A percentile compares a stretch with the other conserved stretches of the same genome.
Evolutionary conservation across 2,329 filamentous ascomycete genomes (phyloP).

Genomic region (Apiospora aurea): DNA sequence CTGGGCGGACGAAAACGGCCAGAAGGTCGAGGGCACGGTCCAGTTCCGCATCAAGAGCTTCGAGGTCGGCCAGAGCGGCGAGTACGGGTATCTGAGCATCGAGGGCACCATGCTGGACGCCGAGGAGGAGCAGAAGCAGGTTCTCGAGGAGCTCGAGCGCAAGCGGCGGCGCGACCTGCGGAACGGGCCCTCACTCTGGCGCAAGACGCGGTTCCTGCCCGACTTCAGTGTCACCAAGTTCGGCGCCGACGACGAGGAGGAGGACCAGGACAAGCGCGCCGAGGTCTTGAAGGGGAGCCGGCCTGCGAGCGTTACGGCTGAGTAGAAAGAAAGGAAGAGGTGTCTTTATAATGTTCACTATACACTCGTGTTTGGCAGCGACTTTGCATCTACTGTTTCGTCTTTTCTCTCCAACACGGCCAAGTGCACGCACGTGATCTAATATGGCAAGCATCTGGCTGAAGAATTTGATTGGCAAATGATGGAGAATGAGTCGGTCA

Average conservation of each 20-base stretch:
- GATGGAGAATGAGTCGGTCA: no score
- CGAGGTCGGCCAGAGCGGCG: constrained; percentile 77
- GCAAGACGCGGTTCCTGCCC: constrained; percentile 45
- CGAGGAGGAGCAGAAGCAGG: constrained; percentile 68
- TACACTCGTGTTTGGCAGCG: constrained; percentile 8
- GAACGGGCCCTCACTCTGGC: constrained; percentile 38
- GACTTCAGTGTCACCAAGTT: constrained; percentile 67
- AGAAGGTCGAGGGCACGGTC: constrained; percentile 73
- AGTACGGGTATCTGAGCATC: constrained; percentile 82
- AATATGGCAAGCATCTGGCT: no score
- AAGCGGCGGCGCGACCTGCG: constrained; percentile 46
- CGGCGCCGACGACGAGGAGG: constrained; percentile 53
- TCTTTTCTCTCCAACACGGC: neutral
- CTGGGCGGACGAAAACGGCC: constrained; percentile 76
- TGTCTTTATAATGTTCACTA: neutral
- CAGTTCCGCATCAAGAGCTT: constrained; percentile 85
- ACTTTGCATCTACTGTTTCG: neutral
- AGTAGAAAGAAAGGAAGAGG: constrained; percentile 26
- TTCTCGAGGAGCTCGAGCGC: constrained; percentile 58
- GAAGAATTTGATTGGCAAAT: neutral
- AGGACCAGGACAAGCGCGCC: constrained; percentile 45
- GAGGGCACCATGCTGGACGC: constrained; percentile 84
- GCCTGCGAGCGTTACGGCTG: constrained; percentile 34
- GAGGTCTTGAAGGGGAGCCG: constrained; percentile 45
- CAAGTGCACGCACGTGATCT: neutral